Evolutionary conservation across 345 rosid genomes (phyloP).

Genomic region (Syzygium grande): DNA sequence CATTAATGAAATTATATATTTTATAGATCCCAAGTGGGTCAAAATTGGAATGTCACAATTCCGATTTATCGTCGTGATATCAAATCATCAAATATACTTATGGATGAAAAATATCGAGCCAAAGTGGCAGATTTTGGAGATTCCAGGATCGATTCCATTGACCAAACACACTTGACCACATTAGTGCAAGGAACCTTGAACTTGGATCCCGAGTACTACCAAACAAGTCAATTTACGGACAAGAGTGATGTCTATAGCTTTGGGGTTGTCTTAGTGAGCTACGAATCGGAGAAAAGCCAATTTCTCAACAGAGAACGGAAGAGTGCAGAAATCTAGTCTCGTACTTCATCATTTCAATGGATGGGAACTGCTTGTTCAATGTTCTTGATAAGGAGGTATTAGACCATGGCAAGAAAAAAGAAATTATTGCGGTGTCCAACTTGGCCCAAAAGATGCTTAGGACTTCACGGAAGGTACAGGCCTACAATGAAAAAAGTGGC

Average conservation of each 20-base stretch:
- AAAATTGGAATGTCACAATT: no score
- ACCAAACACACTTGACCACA: no score
- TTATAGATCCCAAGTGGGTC: no score
- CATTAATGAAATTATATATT: no score
- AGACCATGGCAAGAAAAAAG: fast-evolving
- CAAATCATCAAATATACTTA: no score
- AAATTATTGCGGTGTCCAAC: background rate
- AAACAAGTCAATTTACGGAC: background rate
- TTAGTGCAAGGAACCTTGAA: no score
- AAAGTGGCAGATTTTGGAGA: no score
- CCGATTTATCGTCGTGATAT: no score
- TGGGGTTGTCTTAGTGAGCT: background rate
- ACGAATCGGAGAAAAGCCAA: background rate
- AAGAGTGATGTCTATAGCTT: background rate
- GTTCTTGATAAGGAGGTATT: background rate
- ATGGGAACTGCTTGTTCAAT: background rate
- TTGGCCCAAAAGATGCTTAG: background rate
- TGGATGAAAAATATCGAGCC: no score
- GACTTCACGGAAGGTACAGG: background rate
- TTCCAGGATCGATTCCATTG: no score
- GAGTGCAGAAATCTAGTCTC: background rate
- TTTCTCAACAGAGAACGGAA: background rate
- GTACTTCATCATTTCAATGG: background rate
- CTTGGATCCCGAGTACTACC: background rate
- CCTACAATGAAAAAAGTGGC: background rate